These are phyloP conservation scores for Solanum chilense DNA, from an alignment of 257 asterid species.

Conservation along the genomic window DNA sequence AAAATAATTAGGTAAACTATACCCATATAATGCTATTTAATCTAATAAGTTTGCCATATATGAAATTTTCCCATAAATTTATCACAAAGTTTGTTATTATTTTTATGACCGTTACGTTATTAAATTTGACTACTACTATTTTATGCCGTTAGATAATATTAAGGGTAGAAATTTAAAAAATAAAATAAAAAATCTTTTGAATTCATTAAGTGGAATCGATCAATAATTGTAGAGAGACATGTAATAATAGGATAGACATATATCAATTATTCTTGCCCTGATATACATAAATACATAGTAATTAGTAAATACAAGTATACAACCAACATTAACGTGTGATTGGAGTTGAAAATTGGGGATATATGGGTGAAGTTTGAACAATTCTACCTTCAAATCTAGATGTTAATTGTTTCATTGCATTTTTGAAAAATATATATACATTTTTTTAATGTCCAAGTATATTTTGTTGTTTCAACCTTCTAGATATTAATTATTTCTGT, in stretches of 20 bases:
- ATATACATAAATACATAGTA: neutral
- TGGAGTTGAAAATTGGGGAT: neutral
- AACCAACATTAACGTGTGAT: neutral
- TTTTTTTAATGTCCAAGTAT: neutral
- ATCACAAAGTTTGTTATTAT: neutral
- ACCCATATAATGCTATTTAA: too few species aligned
- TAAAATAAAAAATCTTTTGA: rapidly evolving
- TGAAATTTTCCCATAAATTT: too few species aligned
- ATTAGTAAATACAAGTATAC: neutral
- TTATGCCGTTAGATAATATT: neutral
- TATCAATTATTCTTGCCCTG: neutral
- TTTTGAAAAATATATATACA: neutral
- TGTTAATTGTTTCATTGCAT: neutral
- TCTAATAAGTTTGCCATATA: too few species aligned
- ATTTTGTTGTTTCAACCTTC: too few species aligned
- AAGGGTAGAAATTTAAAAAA: neutral
- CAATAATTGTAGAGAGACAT: neutral
- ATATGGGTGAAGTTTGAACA: neutral
- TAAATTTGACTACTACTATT: neutral
- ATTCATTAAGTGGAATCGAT: neutral
- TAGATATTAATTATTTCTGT: neutral
- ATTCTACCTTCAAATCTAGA: neutral
- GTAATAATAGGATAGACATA: neutral
- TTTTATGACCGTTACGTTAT: neutral
- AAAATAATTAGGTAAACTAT: too few species aligned